These are phyloP conservation scores for Phytophthora capsici DNA, from an alignment of 352 stramenopile species.

Conservation along the genomic window DNA sequence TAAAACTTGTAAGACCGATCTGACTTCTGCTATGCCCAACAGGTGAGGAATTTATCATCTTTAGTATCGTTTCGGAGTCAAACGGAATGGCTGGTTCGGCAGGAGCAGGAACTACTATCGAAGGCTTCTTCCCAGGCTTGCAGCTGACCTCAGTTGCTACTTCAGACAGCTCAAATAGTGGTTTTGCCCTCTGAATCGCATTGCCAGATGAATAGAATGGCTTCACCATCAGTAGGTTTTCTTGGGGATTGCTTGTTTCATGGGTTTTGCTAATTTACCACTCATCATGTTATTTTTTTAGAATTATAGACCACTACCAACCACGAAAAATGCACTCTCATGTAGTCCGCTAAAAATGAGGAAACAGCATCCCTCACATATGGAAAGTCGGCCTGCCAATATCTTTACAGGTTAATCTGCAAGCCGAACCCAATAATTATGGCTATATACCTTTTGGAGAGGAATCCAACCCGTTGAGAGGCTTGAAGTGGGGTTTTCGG, in stretches of 20 bases:
- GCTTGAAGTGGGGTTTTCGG: slow-evolving; percentile 77
- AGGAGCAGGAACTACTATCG: not conserved
- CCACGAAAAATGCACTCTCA: slow-evolving; percentile 8
- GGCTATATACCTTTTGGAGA: slow-evolving; percentile 59
- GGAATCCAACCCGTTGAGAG: slow-evolving; percentile 63
- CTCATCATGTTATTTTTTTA: too few species aligned
- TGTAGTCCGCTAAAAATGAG: not conserved
- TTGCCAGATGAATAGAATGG: slow-evolving; percentile 27
- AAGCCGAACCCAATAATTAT: not conserved
- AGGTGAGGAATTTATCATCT: slow-evolving; percentile 5
- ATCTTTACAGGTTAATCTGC: not conserved
- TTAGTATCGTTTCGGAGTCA: slow-evolving; percentile 24
- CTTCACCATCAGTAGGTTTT: slow-evolving; percentile 19
- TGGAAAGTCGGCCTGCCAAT: slow-evolving; percentile 38
- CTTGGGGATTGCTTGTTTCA: slow-evolving; percentile 5
- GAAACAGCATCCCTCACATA: slow-evolving; percentile 27
- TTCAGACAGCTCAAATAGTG: slow-evolving; percentile 45
- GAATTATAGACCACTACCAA: slow-evolving; percentile 16
- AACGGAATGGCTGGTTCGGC: slow-evolving; percentile 20
- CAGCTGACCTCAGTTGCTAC: slow-evolving; percentile 11
- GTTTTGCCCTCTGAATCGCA: slow-evolving; percentile 36
- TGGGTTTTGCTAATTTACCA: too few species aligned
- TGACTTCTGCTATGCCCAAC: slow-evolving; percentile 2
- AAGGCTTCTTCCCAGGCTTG: slow-evolving; percentile 10
- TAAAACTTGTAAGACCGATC: slow-evolving; percentile 8